Percentiles rank a stretch among this genome's conserved stretches.
These are phyloP conservation scores for Mortierella sp. DNA, from an alignment of 371 early-diverging fungal genomes.

Conservation along the genomic window DNA sequence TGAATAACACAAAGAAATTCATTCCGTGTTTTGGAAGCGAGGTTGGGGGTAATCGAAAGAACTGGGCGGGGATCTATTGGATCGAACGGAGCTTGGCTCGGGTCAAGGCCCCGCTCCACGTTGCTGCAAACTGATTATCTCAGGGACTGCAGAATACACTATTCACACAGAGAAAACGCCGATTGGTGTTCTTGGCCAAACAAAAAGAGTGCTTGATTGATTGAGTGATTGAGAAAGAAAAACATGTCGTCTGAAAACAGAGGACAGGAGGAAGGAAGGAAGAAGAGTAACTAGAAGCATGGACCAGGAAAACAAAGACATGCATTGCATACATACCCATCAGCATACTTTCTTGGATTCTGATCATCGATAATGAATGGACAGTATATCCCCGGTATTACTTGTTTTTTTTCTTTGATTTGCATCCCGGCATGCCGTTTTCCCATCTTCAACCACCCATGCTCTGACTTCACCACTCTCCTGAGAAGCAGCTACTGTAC, in stretches of 20 bases:
- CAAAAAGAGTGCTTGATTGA: too few relatives aligned
- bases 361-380: too few relatives aligned
- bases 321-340: background rate
- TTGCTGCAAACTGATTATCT: background rate
- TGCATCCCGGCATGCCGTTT: background rate
- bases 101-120: slow-evolving; percentile 7
- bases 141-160: background rate
- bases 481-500: background rate
- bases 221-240: background rate
- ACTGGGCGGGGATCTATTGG: background rate
- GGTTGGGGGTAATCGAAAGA: background rate
- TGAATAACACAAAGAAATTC: background rate
- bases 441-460: background rate
- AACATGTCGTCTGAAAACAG: background rate
- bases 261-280: background rate
- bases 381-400: background rate
- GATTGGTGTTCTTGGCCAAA: background rate
- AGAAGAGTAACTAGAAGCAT: background rate
- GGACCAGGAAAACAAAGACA: background rate
- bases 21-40: too few relatives aligned
- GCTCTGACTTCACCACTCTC: background rate
- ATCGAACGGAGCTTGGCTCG: background rate
- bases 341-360: too few relatives aligned
- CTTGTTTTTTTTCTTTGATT: background rate
- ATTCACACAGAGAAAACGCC: background rate